Percentiles rank a stretch among this genome's conserved stretches.
phyloP scores from a whole-genome alignment of 768 basidiomycete genomes.

The Tylopilus rubrobrunneus region DNA sequence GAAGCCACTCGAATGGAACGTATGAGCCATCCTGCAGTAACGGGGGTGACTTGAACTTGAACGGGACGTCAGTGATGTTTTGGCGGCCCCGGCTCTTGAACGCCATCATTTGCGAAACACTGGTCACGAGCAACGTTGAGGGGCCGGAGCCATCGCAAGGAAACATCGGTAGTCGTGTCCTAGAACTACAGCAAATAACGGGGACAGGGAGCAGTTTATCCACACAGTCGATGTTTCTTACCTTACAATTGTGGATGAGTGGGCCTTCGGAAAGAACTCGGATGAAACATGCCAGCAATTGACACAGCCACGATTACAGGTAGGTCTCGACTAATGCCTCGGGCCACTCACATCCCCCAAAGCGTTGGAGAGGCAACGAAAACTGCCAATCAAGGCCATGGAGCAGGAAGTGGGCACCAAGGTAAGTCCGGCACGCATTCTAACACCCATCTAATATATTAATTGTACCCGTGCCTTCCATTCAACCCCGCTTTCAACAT shows the following conservation, averaged over 20 bases:
- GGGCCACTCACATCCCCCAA: conserved; percentile 7
- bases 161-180: not conserved
- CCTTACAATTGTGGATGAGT: too few relatives aligned
- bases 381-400: conserved; percentile 1
- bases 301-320: not conserved
- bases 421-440: conserved; percentile 1
- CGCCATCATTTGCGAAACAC: not conserved
- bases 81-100: not conserved
- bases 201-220: not conserved
- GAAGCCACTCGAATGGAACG: conserved; percentile 1
- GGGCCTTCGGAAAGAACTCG: too few relatives aligned
- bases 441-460: not conserved
- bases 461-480: conserved; percentile 10
- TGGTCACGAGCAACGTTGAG: not conserved
- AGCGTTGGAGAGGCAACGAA: not conserved
- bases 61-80: conserved; percentile 6
- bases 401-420: conserved; percentile 10
- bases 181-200: conserved; percentile 1
- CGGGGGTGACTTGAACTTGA: not conserved
- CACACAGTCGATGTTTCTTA: not conserved
- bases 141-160: conserved; percentile 2
- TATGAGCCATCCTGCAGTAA: conserved; percentile 20
- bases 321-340: not conserved
- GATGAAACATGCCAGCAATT: not conserved
- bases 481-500: not conserved